A percentile compares a stretch with the other conserved stretches of the same genome.
Evolutionary conservation across 148 eudicot species (phyloP).

Genomic region (Rhododendron williamsianum): DNA sequence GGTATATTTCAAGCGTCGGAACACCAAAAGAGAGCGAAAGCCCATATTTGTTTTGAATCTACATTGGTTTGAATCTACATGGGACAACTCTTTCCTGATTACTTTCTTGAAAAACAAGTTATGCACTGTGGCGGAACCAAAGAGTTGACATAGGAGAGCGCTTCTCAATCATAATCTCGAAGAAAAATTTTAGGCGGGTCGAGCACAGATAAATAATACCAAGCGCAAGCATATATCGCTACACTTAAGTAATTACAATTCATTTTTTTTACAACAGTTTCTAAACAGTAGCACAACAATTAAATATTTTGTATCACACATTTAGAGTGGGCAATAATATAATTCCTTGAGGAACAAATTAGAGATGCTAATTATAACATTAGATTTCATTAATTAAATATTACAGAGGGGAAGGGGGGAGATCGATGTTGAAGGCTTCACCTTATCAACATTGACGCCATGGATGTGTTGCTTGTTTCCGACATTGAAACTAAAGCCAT

Average conservation of each 20-base stretch:
- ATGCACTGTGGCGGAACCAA: background rate
- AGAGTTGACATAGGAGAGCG: background rate
- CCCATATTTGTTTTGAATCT: no score
- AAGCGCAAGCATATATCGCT: background rate
- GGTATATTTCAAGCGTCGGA: no score
- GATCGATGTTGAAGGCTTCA: background rate
- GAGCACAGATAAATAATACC: background rate
- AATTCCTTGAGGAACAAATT: background rate
- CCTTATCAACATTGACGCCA: constrained; percentile 14
- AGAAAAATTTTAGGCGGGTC: background rate
- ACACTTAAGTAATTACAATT: background rate
- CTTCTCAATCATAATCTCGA: background rate
- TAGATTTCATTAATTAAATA: background rate
- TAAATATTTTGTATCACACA: background rate
- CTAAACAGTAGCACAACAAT: background rate
- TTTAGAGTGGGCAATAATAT: background rate
- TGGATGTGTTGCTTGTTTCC: constrained; percentile 1
- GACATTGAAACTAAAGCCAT: constrained; percentile 14
- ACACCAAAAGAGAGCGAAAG: no score
- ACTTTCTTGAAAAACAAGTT: background rate
- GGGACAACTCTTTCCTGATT: background rate
- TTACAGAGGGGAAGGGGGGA: background rate
- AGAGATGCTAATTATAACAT: background rate
- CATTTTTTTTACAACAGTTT: background rate
- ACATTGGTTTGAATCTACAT: no score